Base-by-base conservation (phyloP, 768 basidiomycete species). In the Leccinum arenicola region DNA sequence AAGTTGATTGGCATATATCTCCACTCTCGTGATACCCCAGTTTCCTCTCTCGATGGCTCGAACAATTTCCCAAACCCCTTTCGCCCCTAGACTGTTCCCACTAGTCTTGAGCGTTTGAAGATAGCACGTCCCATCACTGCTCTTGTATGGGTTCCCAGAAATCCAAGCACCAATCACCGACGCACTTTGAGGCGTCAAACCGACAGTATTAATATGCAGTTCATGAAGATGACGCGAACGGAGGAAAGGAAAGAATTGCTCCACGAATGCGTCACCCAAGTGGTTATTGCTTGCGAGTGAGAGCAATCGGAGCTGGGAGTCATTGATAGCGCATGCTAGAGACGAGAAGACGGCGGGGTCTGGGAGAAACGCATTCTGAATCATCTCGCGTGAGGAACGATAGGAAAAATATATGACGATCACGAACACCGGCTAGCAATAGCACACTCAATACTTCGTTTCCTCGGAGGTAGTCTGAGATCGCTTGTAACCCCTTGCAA, bases 341-440 rank as follows among this genome's bases (percentile, higher is more conserved):
- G 71, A 65, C 5, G 67, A 61, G 7, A 78, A 72, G 7, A 73
- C 71, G 1, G 63, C 66, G 1, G 75, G 50, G 52, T 82, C 74
- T 6, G 73, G 73, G 6, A 70, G 69, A 59, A 83, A 77, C 3
- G 38, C 51, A 58, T 83, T 82, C 80, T 76, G 61, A 65, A 63
- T 74, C 66, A 71, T 71, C 23, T 43, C 29, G 56, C 25, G 19
- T 61, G 21, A 55, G 52, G 25, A 21, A 21, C 23, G 36, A 25
- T 27, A 50, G 43, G 19, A 45, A 48, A 21, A 14, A 21, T 2
- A 55, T 40, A 27, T 6, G 19, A 53, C 29, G 35, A 52, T 17
- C 19, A 74, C 84, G 65, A 62, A 88, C 87, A 66, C 82, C 79
- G 64, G 83, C 80, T 10, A 89, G 68, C 65, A 80, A 80, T 31